Base-by-base conservation (phyloP, 768 basidiomycete genomes). In the Trametes cingulata region DNA sequence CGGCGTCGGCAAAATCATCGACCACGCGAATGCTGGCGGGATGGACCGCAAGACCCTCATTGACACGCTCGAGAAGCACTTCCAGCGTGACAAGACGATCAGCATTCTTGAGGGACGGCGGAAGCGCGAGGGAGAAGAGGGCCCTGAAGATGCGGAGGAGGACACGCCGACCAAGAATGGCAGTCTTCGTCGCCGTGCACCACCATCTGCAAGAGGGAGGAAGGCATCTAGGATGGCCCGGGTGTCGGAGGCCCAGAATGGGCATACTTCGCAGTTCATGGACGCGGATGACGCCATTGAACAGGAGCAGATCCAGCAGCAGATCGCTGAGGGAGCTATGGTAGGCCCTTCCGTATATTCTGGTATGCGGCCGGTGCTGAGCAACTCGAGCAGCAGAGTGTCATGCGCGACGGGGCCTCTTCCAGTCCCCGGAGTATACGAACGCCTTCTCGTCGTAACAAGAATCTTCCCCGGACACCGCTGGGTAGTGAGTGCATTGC, bases 21-120 rank as follows among this genome's bases (percentile, higher is more conserved):
- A 74, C 29, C 59, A 58, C 17, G 62, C 87, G 71, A 80, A 82
- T 42, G 73, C 76, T 20, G 82, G 78, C 8, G 73, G 79, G 8
- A 85, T 94, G 84, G 90, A 95, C 68, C 82, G 93, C 60, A 88
- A 88, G 74, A 80, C 86, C 17, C 81, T 98, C 40, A 87, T 97
- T 7, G 82, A 88, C 36, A 83, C 84, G 19, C 78, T 96, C 54
- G 91, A 93, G 74, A 90, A 82, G 65, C 88, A 92, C 67, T 81
- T 92, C 67, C 88, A 95, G 71, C 81, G 94, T 51, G 82, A 83
- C 56, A 91, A 90, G 75, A 93, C 94, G 0, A 92, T 95, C 62
- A 82, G 83, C 58, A 91, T 90, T 41, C 79, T 97, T 33, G 95
- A 97, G 75, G 94, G 95, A 5, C 78, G 82, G 64, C 78, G 78